Evolutionary conservation across 2,329 filamentous ascomycete species (phyloP).

Genomic region (Cryphonectria japonica): DNA sequence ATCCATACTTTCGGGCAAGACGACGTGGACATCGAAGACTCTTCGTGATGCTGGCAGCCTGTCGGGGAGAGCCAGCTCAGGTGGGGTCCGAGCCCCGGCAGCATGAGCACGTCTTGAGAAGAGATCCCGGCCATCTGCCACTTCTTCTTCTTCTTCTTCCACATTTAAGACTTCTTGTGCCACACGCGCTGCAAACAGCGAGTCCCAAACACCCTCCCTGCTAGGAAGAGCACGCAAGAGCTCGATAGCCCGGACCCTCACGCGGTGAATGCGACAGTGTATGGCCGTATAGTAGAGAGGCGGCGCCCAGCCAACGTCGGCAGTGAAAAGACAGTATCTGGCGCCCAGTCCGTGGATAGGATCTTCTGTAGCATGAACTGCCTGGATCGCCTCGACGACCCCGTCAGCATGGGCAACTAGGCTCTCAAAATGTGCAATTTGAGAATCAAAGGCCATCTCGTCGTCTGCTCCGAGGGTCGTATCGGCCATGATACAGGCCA

Average conservation of each 20-base stretch:
- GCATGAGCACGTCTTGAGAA: neutral
- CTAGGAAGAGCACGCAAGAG: constrained; percentile 38
- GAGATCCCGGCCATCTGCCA: neutral
- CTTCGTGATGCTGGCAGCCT: constrained; percentile 10
- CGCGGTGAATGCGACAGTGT: constrained; percentile 49
- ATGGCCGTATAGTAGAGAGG: constrained; percentile 50
- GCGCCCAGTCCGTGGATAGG: constrained; percentile 36
- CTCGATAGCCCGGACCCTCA: constrained; percentile 45
- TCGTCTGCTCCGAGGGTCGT: constrained; percentile 38
- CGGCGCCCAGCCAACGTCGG: constrained; percentile 49
- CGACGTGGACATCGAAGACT: constrained; percentile 5
- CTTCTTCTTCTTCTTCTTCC: neutral
- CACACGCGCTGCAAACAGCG: constrained; percentile 21
- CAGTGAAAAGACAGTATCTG: constrained; percentile 34
- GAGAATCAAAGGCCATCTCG: constrained; percentile 44
- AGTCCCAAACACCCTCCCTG: constrained; percentile 48
- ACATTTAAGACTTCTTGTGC: constrained; percentile 2
- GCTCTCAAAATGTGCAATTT: constrained; percentile 38
- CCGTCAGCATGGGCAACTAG: constrained; percentile 36
- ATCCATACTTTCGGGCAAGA: constrained; percentile 3
- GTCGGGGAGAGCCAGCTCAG: neutral
- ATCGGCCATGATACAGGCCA: constrained; percentile 48
- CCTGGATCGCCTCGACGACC: neutral
- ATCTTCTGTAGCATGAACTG: constrained; percentile 10
- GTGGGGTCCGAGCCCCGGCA: neutral